phyloP scores from a whole-genome alignment of 208 protist species.

The Endotrypanum monterogeii region DNA sequence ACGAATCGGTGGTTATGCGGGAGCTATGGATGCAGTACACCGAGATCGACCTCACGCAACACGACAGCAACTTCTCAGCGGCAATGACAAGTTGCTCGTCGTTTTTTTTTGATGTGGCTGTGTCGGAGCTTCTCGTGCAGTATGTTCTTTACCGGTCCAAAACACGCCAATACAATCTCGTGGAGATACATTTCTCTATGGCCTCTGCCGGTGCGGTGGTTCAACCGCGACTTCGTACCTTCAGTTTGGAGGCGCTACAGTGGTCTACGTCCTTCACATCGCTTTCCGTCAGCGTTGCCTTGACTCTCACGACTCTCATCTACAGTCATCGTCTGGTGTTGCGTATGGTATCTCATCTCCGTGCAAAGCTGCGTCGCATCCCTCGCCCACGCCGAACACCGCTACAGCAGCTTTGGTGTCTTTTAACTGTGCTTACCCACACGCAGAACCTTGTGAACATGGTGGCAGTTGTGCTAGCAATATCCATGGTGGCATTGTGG shows the following conservation, averaged over 20 bases:
- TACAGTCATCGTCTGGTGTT: slow-evolving; percentile 18
- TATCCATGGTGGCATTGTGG: slow-evolving; percentile 13
- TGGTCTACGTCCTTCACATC: slow-evolving; percentile 15
- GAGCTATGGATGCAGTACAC: slow-evolving; percentile 28
- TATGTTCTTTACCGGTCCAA: slow-evolving; percentile 19
- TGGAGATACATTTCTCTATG: slow-evolving; percentile 21
- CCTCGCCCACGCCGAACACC: slow-evolving; percentile 7
- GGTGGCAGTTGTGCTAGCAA: slow-evolving; percentile 4
- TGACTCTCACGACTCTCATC: slow-evolving; percentile 8
- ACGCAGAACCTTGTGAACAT: slow-evolving; percentile 25
- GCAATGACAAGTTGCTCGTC: background rate
- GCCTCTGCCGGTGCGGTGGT: slow-evolving; percentile 19
- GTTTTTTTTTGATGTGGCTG: slow-evolving; percentile 21
- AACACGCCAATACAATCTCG: slow-evolving; percentile 17
- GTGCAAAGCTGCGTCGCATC: background rate
- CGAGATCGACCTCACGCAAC: background rate
- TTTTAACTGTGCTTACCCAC: slow-evolving; percentile 4
- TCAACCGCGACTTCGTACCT: slow-evolving; percentile 9
- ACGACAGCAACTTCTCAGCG: background rate
- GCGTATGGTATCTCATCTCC: slow-evolving; percentile 18
- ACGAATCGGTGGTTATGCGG: slow-evolving; percentile 24
- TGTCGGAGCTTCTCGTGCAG: slow-evolving; percentile 27
- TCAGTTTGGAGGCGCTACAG: slow-evolving; percentile 9
- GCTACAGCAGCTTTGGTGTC: slow-evolving; percentile 16
- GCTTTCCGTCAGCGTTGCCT: slow-evolving; percentile 18